phyloP scores from a whole-genome alignment of 192 early-diverging fungal species.

The Geranomyces michiganensis region DNA sequence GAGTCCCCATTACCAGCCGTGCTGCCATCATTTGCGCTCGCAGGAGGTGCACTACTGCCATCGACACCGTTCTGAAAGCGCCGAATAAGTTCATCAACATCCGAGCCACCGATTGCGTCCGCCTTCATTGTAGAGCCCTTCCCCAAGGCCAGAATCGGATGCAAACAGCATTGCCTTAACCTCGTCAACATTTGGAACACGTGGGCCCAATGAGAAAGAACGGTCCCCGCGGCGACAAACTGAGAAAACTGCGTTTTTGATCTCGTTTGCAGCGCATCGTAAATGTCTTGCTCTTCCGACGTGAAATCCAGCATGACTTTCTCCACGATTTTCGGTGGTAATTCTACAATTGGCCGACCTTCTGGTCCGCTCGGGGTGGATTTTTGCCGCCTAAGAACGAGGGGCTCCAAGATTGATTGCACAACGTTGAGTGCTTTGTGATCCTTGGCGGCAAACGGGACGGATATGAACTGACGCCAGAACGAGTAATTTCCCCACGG shows the following conservation, averaged over 20 bases:
- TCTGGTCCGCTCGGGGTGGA: conserved; percentile 34
- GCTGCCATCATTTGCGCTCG: neutral
- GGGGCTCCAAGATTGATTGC: conserved; percentile 66
- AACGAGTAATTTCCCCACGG: conserved; percentile 73
- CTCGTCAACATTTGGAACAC: conserved; percentile 34
- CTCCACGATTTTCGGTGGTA: conserved; percentile 61
- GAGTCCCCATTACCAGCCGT: neutral
- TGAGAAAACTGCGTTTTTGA: conserved; percentile 20
- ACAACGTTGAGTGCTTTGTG: conserved; percentile 42
- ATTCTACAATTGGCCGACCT: conserved; percentile 70
- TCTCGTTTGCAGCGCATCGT: conserved; percentile 16
- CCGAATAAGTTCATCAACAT: conserved; percentile 17
- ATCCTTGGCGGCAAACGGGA: conserved; percentile 71
- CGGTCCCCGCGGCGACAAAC: conserved; percentile 16
- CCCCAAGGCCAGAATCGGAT: conserved; percentile 19
- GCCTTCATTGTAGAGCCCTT: neutral
- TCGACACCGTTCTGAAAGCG: conserved; percentile 18
- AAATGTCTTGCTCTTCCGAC: conserved; percentile 40
- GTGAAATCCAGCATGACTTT: conserved; percentile 39
- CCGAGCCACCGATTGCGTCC: conserved; percentile 7
- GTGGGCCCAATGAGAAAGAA: conserved; percentile 28
- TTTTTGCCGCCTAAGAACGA: conserved; percentile 82
- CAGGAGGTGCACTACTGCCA: neutral
- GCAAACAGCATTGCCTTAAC: conserved; percentile 29
- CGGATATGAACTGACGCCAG: conserved; percentile 76